Percentiles rank a stretch among this genome's conserved stretches.
phyloP scores from a whole-genome alignment of 2,329 filamentous ascomycete species.

The Furcasterigmium sp. region DNA sequence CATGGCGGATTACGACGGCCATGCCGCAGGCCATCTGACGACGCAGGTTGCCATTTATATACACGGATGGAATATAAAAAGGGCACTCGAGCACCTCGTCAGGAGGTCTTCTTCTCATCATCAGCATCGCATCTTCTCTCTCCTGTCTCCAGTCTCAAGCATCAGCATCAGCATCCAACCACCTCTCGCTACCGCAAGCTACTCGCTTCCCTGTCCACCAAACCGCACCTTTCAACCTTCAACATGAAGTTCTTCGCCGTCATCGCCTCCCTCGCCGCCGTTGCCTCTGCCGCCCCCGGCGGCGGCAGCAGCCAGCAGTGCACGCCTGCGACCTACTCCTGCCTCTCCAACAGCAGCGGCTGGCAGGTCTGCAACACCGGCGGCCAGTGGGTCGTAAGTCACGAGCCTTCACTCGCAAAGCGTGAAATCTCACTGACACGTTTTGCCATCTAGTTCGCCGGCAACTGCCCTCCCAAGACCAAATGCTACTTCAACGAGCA shows the following conservation, averaged over 20 bases:
- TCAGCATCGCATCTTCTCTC: background rate
- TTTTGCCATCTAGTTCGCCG: constrained; percentile 19
- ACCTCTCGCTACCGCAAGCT: background rate
- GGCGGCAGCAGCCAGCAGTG: constrained; percentile 13
- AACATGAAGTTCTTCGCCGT: constrained; percentile 10
- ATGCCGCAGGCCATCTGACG: too few species aligned
- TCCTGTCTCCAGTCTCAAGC: background rate
- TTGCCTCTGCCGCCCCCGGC: constrained; percentile 11
- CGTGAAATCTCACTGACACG: background rate
- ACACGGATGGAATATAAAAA: background rate
- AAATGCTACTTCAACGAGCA: constrained; percentile 27
- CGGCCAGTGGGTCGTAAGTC: constrained; percentile 26
- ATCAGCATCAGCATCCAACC: background rate
- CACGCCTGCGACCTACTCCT: constrained; percentile 28
- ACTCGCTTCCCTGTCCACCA: background rate
- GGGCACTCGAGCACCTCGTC: background rate
- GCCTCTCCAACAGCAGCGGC: constrained; percentile 17
- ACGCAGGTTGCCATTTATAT: too few species aligned
- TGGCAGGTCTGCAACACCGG: constrained; percentile 27
- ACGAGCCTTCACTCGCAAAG: background rate
- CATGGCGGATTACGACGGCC: too few species aligned
- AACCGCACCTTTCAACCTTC: background rate
- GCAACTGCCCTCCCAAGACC: constrained; percentile 28
- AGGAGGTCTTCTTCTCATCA: background rate
- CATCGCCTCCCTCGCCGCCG: constrained; percentile 15